Evolutionary conservation across 495 filamentous ascomycete genomes (phyloP), one percentile per base, ranked within the genome.

Genomic region (Usnea hakonensis): DNA sequence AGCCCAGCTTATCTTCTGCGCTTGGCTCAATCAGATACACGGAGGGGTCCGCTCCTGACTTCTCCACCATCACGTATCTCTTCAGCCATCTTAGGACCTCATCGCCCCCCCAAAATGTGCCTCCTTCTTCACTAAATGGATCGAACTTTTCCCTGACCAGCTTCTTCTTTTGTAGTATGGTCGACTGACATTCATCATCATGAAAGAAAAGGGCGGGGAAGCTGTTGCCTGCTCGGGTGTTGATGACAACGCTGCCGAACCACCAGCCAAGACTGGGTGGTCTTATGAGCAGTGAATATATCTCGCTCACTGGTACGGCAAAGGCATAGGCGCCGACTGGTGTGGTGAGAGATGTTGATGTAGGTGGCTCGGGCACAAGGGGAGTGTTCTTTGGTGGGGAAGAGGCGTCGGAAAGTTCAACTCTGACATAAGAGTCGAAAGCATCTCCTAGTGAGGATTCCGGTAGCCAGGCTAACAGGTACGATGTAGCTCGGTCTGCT

Each of bases 141-240:
- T 96, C 91, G 67, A 98, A 97, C 46, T 74, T 87, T 26, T 96
- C 90, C 64, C 83, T 81, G 1, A 89, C 85, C 37, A 88, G 77
- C 70, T 86, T 89, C 80, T 91, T 95, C 75, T 92, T 90, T 75
- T 97, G 93, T 55, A 95, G 73, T 41, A 97, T 96, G 8, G 94
- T 98, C 50, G 87, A 91, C 73, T 96, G 89, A 73, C 94, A 98
- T 78, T 98, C 95, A 58, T 82, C 88, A 68, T 98, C 94, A 66
- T 98, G 94, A 74, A 98, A 98, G 74, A 98, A 98, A 6, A 98
- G 77, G 13, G 95, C 90, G 0, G 94, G 94, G 68, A 97, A 97
- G 69, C 85, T 89, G 71, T 97, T 90, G 4, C 95, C 94, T 3
- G 86, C 86, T 8, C 90, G 79, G 0, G 89, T 90, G 67, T 97